Conservation (phyloP, 768 basidiomycete species). For the Clathrus columnatus region DNA sequence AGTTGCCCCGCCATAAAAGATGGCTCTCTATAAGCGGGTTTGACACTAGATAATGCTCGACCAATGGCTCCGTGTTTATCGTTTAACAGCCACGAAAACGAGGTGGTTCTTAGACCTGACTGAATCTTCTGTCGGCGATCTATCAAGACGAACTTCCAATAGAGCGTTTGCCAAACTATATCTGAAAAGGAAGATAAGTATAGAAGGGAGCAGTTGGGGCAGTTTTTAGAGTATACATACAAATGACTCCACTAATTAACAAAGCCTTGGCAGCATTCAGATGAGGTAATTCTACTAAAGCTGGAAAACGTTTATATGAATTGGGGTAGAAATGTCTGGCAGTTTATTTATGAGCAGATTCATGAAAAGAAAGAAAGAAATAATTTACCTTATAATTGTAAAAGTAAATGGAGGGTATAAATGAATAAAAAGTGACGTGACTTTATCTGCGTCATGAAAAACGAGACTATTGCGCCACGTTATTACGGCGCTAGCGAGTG, state of each 20-base stretch:
- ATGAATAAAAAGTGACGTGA: slow-evolving; percentile 91
- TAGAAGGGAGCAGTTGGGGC: slow-evolving; percentile 1
- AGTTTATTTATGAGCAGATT: not conserved
- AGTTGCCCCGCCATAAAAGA: slow-evolving; percentile 85
- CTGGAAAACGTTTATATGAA: slow-evolving; percentile 78
- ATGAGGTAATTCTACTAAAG: slow-evolving; percentile 58
- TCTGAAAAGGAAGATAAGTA: slow-evolving; percentile 40
- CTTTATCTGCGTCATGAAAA: slow-evolving; percentile 95
- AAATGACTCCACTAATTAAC: slow-evolving; percentile 73
- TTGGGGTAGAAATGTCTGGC: slow-evolving; percentile 81
- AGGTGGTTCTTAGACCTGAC: slow-evolving; percentile 86
- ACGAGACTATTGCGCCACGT: slow-evolving; percentile 99
- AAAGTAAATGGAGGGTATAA: slow-evolving; percentile 89
- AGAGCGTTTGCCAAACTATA: slow-evolving; percentile 84
- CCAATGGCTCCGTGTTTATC: slow-evolving; percentile 84
- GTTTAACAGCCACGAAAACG: slow-evolving; percentile 80
- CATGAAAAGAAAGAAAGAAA: not conserved
- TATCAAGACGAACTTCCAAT: slow-evolving; percentile 93
- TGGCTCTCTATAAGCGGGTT: slow-evolving; percentile 51
- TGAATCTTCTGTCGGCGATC: slow-evolving; percentile 84
- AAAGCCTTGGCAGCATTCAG: slow-evolving; percentile 65
- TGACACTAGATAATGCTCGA: slow-evolving; percentile 50
- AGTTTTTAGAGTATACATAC: slow-evolving; percentile 38
- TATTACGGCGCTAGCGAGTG: slow-evolving; percentile 88
- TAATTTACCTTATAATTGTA: slow-evolving; percentile 69